Percentiles rank a stretch among this genome's conserved stretches.
These are phyloP conservation scores for Citrullus amarus DNA, from an alignment of 306 rosid genomes.

Conservation along the genomic window DNA sequence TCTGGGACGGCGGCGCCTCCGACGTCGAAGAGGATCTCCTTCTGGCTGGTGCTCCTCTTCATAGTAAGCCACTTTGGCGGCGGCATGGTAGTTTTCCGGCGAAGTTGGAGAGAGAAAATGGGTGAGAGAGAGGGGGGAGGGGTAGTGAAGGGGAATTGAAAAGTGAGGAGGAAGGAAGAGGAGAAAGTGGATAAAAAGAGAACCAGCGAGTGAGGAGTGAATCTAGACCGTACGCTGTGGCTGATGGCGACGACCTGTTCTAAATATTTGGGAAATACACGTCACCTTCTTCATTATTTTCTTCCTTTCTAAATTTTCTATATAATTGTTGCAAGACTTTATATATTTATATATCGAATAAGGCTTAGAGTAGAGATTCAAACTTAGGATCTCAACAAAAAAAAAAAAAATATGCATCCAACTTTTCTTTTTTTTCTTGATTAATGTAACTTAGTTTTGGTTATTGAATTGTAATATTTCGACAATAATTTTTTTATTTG, in stretches of 20 bases:
- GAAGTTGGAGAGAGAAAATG: not conserved
- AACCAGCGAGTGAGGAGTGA: constrained; percentile 40
- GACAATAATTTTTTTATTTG: no score
- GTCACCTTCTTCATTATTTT: constrained; percentile 5
- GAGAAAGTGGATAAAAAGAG: constrained; percentile 34
- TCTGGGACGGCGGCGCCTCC: not conserved
- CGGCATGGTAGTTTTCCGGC: constrained; percentile 34
- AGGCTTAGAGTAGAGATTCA: no score
- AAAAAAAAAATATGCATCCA: no score
- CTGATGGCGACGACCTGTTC: constrained; percentile 9
- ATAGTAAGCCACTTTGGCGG: constrained; percentile 67
- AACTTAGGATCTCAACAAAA: no score
- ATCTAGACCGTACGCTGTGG: constrained; percentile 35
- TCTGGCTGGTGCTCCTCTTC: constrained; percentile 67
- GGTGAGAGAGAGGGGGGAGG: not conserved
- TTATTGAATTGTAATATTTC: no score
- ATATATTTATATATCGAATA: no score
- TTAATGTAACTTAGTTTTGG: no score
- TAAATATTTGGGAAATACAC: not conserved
- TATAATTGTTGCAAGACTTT: no score
- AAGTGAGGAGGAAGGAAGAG: not conserved
- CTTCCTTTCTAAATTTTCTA: not conserved
- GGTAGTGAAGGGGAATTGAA: not conserved
- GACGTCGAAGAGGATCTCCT: constrained; percentile 63
- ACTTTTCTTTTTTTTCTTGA: no score